phyloP scores from a whole-genome alignment of 192 early-diverging fungal genomes.

The Neocallimastix lanati region DNA sequence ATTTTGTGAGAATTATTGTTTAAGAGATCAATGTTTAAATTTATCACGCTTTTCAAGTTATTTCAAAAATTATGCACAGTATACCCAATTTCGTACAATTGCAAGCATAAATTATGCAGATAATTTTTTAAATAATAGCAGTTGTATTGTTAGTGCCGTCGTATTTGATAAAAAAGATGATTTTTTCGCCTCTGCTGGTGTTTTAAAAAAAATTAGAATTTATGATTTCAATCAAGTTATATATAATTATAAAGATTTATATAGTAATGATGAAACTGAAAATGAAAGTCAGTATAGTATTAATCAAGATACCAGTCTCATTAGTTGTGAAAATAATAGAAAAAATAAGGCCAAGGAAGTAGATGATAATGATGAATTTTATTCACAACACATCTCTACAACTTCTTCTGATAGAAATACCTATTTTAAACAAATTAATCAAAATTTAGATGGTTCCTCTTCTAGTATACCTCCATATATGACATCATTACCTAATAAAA shows the following conservation, averaged over 20 bases:
- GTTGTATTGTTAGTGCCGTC: conserved; percentile 78
- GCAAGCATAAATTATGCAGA: conserved; percentile 70
- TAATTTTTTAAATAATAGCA: conserved; percentile 23
- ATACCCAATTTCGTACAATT: conserved; percentile 49
- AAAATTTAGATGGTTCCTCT: neutral
- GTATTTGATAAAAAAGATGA: conserved; percentile 89
- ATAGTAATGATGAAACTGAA: neutral
- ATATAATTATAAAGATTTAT: neutral
- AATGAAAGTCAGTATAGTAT: neutral
- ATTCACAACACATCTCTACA: too few species aligned
- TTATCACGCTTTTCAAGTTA: neutral
- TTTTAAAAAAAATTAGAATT: conserved; percentile 12
- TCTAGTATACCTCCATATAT: neutral
- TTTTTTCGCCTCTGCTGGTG: conserved; percentile 52
- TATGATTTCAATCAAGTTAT: neutral
- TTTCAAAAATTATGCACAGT: conserved; percentile 32
- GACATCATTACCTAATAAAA: neutral
- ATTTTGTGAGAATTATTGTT: neutral
- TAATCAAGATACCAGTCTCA: neutral
- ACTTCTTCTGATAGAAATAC: too few species aligned
- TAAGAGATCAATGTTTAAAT: neutral
- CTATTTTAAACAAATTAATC: neutral
- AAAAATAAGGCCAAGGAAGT: conserved; percentile 1
- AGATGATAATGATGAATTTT: conserved; percentile 7
- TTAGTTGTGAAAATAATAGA: neutral